These are phyloP conservation scores for Nigrospora osmanthi DNA, from an alignment of 2,329 filamentous ascomycete species.

Conservation along the genomic window DNA sequence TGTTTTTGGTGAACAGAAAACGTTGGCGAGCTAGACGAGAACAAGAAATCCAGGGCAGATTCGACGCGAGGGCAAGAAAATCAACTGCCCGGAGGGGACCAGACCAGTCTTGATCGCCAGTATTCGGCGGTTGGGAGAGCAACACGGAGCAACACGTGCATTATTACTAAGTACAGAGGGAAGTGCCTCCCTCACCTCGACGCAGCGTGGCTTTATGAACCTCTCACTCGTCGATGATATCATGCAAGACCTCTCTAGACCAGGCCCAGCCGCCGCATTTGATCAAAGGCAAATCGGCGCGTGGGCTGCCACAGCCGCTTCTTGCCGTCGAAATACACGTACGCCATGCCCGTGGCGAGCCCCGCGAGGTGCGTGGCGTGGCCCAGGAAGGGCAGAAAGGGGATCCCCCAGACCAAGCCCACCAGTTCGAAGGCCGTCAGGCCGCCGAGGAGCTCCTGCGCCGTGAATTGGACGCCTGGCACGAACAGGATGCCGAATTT, in stretches of 20 bases:
- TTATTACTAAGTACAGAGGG: no score
- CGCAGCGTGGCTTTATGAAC: no score
- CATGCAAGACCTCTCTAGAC: constrained; percentile 3
- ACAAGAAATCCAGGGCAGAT: no score
- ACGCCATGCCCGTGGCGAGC: constrained; percentile 11
- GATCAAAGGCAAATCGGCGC: constrained; percentile 11
- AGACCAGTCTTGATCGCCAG: no score
- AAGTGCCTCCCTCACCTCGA: no score
- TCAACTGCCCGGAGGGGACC: no score
- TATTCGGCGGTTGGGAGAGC: no score
- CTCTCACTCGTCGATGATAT: no score
- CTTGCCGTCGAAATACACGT: constrained; percentile 12
- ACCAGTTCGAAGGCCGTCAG: constrained; percentile 11
- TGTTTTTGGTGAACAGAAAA: no score
- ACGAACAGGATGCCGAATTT: constrained; percentile 11
- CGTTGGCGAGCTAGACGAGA: no score
- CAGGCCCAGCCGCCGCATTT: constrained; percentile 13
- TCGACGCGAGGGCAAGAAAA: no score
- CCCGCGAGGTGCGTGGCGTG: constrained; percentile 17
- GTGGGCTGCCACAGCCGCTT: constrained; percentile 14
- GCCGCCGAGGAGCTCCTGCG: constrained; percentile 4
- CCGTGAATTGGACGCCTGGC: constrained; percentile 7
- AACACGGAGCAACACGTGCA: no score
- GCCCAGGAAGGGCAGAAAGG: constrained; percentile 2
- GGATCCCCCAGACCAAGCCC: constrained; percentile 14